Percentiles rank a stretch among this genome's conserved stretches.
phyloP scores from a whole-genome alignment of 306 rosid genomes.

The Castanospermum australe region DNA sequence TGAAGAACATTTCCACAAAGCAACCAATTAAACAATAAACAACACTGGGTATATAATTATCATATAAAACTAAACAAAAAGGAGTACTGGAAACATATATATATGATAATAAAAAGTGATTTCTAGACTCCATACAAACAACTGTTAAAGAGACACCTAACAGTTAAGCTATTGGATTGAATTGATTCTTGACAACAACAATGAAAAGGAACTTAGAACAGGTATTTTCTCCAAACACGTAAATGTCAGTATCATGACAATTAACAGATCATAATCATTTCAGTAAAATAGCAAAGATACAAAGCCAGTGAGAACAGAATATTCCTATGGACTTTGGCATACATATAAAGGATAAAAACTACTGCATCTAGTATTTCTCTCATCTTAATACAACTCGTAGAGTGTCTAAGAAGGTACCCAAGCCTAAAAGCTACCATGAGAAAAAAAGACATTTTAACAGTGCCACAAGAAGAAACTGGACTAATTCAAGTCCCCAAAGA shows the following conservation, averaged over 20 bases:
- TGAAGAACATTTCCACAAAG: slow-evolving; percentile 40
- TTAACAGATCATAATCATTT: not conserved
- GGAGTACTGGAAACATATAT: not conserved
- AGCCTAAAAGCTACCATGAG: not conserved
- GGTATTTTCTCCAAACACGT: not conserved
- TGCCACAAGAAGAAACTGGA: not conserved
- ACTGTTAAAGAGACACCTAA: not conserved
- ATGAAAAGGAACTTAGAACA: not conserved
- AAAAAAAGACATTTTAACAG: not conserved
- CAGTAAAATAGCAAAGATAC: not conserved
- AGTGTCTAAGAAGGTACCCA: not conserved
- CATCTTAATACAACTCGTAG: not conserved
- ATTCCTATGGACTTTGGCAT: not conserved
- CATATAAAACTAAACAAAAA: not conserved
- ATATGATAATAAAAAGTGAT: not conserved
- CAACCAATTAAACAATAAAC: not conserved
- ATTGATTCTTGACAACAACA: not conserved
- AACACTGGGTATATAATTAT: not conserved
- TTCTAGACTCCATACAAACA: not conserved
- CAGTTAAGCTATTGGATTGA: not conserved
- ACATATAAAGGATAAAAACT: not conserved
- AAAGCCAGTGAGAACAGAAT: not conserved
- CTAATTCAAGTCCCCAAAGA: not conserved
- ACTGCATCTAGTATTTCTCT: not conserved
- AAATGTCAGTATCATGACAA: not conserved